Conservation (phyloP, 75 land plant genomes). For the Azolla pinnata region DNA sequence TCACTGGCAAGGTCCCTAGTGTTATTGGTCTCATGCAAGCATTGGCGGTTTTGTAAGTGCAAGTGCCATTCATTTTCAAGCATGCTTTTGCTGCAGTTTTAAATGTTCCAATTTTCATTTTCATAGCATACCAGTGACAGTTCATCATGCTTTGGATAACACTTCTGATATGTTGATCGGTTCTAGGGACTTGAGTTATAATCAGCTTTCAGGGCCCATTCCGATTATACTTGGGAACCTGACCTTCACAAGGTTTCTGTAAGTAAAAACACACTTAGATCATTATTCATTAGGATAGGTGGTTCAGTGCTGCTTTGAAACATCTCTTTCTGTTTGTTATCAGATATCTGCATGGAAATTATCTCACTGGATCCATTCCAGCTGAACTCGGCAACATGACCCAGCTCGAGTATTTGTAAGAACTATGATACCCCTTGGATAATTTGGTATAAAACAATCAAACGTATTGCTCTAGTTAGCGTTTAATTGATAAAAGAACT, state of each 20-base stretch:
- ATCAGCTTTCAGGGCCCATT: constrained; percentile 20
- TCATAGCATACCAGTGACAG: too few relatives aligned
- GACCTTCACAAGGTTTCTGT: constrained; percentile 16
- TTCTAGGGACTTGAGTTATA: constrained; percentile 25
- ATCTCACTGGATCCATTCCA: constrained; percentile 58
- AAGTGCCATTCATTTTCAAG: not conserved
- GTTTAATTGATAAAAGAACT: too few relatives aligned
- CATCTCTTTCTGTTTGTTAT: not conserved
- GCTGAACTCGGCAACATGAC: constrained; percentile 79
- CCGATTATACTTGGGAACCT: constrained; percentile 24
- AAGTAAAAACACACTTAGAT: too few relatives aligned
- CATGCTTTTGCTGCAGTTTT: not conserved
- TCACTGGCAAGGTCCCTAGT: constrained; percentile 67
- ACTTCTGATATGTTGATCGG: too few relatives aligned
- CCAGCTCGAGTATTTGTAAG: constrained; percentile 78
- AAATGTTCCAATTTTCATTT: too few relatives aligned
- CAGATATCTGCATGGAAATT: constrained; percentile 66
- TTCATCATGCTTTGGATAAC: too few relatives aligned
- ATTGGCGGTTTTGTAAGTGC: constrained; percentile 78
- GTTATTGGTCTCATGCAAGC: constrained; percentile 87
- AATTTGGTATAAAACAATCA: too few relatives aligned
- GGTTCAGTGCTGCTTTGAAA: too few relatives aligned
- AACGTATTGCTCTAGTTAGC: too few relatives aligned
- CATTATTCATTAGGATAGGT: too few relatives aligned
- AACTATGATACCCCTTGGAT: too few relatives aligned